Conservation (phyloP, 805 yeast genomes). For the Cyberlindnera lachancei region DNA sequence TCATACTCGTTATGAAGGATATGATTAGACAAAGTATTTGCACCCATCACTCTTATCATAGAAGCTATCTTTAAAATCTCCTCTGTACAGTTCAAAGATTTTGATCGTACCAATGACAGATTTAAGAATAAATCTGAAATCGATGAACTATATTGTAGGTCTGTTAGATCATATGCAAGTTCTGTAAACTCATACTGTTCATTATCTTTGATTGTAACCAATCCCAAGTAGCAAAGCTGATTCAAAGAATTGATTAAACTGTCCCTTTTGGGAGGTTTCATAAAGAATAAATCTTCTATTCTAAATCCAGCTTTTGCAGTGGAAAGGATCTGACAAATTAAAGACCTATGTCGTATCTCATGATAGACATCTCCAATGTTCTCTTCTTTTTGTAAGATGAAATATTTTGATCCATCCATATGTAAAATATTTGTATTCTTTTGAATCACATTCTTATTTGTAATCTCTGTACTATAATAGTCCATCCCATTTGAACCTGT, state of each 20-base stretch:
- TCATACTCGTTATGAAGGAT: constrained; percentile 4
- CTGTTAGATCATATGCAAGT: background rate
- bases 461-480: background rate
- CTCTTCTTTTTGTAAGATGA: constrained; percentile 2
- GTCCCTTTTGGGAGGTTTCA: constrained; percentile 4
- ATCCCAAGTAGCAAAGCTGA: constrained; percentile 6
- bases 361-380: constrained; percentile 1
- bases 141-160: constrained; percentile 2
- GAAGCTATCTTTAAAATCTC: constrained; percentile 4
- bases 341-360: constrained; percentile 1
- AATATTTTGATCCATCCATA: constrained; percentile 6
- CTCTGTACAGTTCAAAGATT: background rate
- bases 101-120: constrained; percentile 2
- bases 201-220: constrained; percentile 3
- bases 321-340: constrained; percentile 3
- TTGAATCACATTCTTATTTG: constrained; percentile 1
- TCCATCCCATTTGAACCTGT: constrained; percentile 6
- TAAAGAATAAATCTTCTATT: constrained; percentile 2
- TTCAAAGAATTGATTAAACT: background rate
- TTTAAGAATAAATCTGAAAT: constrained; percentile 1
- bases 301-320: background rate
- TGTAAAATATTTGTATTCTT: constrained; percentile 3
- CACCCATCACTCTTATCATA: constrained; percentile 1
- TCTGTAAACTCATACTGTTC: constrained; percentile 3
- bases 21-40: constrained; percentile 4